A percentile compares a stretch with the other conserved stretches of the same genome.
These are phyloP conservation scores for Quercus glauca DNA, from an alignment of 306 rosid species.

Conservation along the genomic window DNA sequence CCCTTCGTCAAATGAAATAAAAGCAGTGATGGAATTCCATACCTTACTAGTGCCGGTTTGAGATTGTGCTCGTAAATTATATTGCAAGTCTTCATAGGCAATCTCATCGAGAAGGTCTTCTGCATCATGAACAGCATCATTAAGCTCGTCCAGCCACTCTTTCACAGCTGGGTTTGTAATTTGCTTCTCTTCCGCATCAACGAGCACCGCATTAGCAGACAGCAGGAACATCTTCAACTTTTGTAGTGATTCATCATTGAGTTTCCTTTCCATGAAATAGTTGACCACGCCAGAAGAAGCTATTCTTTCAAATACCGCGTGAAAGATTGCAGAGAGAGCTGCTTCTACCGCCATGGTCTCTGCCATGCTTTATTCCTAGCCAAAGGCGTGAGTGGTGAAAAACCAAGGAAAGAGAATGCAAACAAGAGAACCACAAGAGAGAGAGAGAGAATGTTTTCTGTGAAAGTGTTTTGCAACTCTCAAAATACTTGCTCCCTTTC, in stretches of 20 bases:
- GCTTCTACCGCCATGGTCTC: background rate
- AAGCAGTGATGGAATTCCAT: background rate
- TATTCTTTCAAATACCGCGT: slow-evolving; percentile 16
- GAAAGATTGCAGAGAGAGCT: slow-evolving; percentile 23
- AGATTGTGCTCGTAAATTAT: background rate
- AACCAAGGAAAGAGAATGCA: too few relatives aligned
- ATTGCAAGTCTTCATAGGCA: background rate
- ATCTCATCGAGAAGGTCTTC: slow-evolving; percentile 10
- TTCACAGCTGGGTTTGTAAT: background rate
- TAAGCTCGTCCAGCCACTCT: slow-evolving; percentile 14
- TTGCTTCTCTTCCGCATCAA: slow-evolving; percentile 28
- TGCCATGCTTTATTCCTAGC: background rate
- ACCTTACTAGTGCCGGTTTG: background rate
- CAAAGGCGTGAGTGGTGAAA: background rate
- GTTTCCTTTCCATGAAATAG: slow-evolving; percentile 4
- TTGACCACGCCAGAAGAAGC: background rate
- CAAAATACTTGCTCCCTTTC: too few relatives aligned
- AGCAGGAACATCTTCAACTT: slow-evolving; percentile 2
- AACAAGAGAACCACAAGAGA: too few relatives aligned
- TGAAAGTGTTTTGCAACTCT: too few relatives aligned
- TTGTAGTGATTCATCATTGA: background rate
- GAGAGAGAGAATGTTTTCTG: too few relatives aligned
- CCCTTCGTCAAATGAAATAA: background rate
- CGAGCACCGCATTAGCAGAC: background rate
- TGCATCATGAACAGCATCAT: background rate